Evolutionary conservation across 2,329 filamentous ascomycete species (phyloP), one percentile per base, ranked within the genome.

Genomic region (Talaromyces sp.): DNA sequence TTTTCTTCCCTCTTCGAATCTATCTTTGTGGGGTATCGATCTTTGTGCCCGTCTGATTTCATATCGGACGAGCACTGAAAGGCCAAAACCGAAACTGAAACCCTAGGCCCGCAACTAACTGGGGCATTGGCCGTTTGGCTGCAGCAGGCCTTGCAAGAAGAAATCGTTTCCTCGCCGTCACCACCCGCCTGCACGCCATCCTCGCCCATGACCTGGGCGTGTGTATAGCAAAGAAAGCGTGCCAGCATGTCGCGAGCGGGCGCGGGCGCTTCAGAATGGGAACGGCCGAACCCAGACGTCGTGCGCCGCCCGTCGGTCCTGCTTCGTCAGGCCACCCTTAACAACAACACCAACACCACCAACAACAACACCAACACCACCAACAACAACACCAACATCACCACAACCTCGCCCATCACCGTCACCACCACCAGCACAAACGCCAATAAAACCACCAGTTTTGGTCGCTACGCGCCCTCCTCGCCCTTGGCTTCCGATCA

Each of bases 261-360:
- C 26, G 59, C 54, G 17, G 38, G n/a, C 56, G 56, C 51, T 26
- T 19, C 24, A 24, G 35, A 57, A 29, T 63, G 56, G 61, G 52
- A 43, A 27, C 62, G 63, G 48, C 62, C 62, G 9, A 63, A 65
- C 29, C 59, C 63, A 19, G 59, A 61, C 29, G 24, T 63, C n/a
- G 53, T 54, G 26, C 64, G 59, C 43, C 61, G 62, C 38, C 54
- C 56, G 41, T 62, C 58, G 19, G 59, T 62, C 6, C 50, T 63
- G 24, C 59, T 60, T 50, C 61, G 59, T 38, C 60, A 64, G 55
- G 55, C 62, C 32, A 56, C 59, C 53, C 62, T 63, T 32, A 62
- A 61, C 43, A 63, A 60, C 17, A 59, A n/a, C n/a, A n/a, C n/a
- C n/a, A n/a, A n/a, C n/a, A n/a, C n/a, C n/a, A n/a, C n/a, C n/a